Percentiles rank a stretch among this genome's conserved stretches.
These are phyloP conservation scores for Populus hybrid DNA, from an alignment of 441 rosid genomes.

Conservation along the genomic window DNA sequence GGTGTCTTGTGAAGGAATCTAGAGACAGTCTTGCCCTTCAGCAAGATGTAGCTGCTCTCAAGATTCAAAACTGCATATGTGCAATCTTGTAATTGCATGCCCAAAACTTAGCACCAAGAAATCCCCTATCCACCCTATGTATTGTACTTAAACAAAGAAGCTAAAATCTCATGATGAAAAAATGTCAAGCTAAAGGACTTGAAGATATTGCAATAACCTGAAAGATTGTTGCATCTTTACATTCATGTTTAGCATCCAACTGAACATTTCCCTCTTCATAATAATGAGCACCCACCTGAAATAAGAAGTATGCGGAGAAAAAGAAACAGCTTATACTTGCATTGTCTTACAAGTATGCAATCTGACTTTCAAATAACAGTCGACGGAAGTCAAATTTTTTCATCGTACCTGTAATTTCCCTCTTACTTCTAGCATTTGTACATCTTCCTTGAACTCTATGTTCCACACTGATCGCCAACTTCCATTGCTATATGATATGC, in stretches of 20 bases:
- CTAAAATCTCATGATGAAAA: neutral
- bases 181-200: constrained; percentile 5
- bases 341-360: neutral
- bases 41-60: neutral
- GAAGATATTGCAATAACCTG: constrained; percentile 47
- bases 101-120: neutral
- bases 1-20: neutral
- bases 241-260: constrained; percentile 83
- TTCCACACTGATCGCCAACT: constrained; percentile 96
- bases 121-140: neutral
- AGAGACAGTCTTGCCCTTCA: neutral
- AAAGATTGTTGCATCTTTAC: constrained; percentile 75
- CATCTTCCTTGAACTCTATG: constrained; percentile 77
- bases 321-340: neutral
- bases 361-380: neutral
- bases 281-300: constrained; percentile 93
- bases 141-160: neutral
- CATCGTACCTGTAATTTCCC: constrained; percentile 78
- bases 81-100: neutral
- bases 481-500: constrained; percentile 63
- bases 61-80: neutral
- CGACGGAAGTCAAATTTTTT: neutral
- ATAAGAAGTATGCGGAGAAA: constrained; percentile 8
- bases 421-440: constrained; percentile 60
- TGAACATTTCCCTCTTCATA: constrained; percentile 99